phyloP scores from a whole-genome alignment of 768 basidiomycete species.

The Crepidotus variabilis region DNA sequence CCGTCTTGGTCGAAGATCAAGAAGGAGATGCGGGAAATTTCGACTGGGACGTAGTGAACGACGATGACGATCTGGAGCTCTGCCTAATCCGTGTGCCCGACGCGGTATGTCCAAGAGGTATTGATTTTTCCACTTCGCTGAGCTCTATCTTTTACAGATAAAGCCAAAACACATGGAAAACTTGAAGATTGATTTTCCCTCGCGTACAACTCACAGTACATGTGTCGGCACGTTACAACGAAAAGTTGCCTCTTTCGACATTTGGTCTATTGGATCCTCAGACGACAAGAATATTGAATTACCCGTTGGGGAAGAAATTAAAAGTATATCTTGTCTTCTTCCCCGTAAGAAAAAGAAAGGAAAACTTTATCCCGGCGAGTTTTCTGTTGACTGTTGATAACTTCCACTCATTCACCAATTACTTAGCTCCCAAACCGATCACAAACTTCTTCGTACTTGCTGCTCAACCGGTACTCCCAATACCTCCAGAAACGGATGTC shows the following conservation, averaged over 20 bases:
- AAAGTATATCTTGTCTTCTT: conserved; percentile 55
- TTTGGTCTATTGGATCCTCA: conserved; percentile 58
- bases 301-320: conserved; percentile 58
- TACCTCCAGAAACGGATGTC: conserved; percentile 18
- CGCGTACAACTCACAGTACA: conserved; percentile 29
- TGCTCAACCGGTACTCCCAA: conserved; percentile 40
- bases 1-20: conserved; percentile 39
- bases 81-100: conserved; percentile 72
- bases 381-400: not conserved
- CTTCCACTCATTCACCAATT: not conserved
- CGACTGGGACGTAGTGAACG: conserved; percentile 64
- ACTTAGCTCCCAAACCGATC: conserved; percentile 55
- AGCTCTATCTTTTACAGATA: conserved; percentile 35
- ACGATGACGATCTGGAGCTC: conserved; percentile 57
- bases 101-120: conserved; percentile 39
- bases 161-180: conserved; percentile 62
- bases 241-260: conserved; percentile 55
- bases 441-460: conserved; percentile 56
- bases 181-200: conserved; percentile 42
- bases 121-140: not conserved
- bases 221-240: conserved; percentile 47
- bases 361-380: conserved; percentile 52
- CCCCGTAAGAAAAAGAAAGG: conserved; percentile 62
- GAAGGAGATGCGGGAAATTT: conserved; percentile 47
- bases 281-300: conserved; percentile 18